phyloP scores from a whole-genome alignment of 371 early-diverging fungal genomes.

The Mucor ambiguus region DNA sequence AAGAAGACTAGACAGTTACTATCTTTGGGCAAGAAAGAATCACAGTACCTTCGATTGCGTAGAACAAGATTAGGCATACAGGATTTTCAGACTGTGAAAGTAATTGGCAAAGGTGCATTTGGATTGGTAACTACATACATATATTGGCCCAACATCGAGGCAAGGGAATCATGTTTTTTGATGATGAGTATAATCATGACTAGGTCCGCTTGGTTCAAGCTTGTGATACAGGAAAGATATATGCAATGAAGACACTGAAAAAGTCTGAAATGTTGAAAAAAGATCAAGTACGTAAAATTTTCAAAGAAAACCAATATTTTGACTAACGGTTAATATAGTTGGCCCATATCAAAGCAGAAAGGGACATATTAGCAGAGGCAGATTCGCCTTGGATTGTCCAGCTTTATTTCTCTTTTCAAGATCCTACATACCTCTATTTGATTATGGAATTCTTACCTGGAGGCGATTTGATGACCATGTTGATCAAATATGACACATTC shows the following conservation, averaged over 20 bases:
- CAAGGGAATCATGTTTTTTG: background rate
- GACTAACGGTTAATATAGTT: constrained; percentile 29
- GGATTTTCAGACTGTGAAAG: constrained; percentile 97
- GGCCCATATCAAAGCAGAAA: constrained; percentile 96
- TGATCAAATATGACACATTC: constrained; percentile 96
- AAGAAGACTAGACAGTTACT: constrained; percentile 82
- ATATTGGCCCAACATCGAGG: background rate
- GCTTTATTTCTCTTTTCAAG: constrained; percentile 95
- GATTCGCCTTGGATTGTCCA: constrained; percentile 98
- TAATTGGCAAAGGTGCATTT: constrained; percentile 99
- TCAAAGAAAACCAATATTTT: background rate
- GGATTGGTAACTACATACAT: constrained; percentile 76
- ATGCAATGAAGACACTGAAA: constrained; percentile 96
- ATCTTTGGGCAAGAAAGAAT: constrained; percentile 85
- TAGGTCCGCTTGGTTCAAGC: constrained; percentile 95
- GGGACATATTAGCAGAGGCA: constrained; percentile 96
- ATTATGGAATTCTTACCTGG: constrained; percentile 99
- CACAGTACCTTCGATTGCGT: constrained; percentile 89
- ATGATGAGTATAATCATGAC: background rate
- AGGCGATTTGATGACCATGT: constrained; percentile 98
- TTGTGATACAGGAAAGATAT: constrained; percentile 94
- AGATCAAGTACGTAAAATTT: constrained; percentile 65
- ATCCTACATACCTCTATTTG: constrained; percentile 88
- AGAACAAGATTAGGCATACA: constrained; percentile 91
- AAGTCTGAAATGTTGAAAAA: constrained; percentile 98